phyloP scores from a whole-genome alignment of 345 rosid genomes.

The Luvunga scandens region DNA sequence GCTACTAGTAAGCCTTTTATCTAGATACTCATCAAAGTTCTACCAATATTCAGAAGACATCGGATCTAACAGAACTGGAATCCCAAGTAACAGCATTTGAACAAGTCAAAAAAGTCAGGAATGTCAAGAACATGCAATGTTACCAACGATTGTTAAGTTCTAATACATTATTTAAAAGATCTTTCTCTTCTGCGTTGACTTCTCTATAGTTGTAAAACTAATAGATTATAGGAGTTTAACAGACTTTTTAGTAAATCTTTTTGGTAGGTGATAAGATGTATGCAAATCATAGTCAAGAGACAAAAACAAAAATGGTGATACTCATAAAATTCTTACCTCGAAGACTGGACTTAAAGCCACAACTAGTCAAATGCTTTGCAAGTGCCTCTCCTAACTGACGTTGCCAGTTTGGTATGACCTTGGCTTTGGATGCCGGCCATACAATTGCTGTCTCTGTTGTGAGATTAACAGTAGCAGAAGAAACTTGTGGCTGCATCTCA shows the following conservation, averaged over 20 bases:
- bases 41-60: background rate
- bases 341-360: conserved; percentile 80
- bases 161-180: background rate
- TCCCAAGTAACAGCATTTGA: background rate
- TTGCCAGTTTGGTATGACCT: conserved; percentile 69
- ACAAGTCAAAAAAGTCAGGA: background rate
- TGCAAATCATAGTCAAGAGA: background rate
- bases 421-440: conserved; percentile 89
- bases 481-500: conserved; percentile 80
- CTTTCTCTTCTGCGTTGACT: background rate
- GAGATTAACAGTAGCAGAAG: conserved; percentile 83
- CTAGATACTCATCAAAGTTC: background rate
- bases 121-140: background rate
- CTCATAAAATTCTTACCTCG: conserved; percentile 52
- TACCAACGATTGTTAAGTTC: background rate
- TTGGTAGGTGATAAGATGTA: background rate
- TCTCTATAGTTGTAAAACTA: background rate
- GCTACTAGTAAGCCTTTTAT: background rate
- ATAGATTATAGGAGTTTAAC: background rate
- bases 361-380: conserved; percentile 77
- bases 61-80: background rate
- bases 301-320: background rate
- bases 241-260: background rate
- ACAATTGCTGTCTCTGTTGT: conserved; percentile 91
- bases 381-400: conserved; percentile 78